Evolutionary conservation across 2,329 filamentous ascomycete species (phyloP).

Genomic region (Magnaporthiopsis rhizophila): DNA sequence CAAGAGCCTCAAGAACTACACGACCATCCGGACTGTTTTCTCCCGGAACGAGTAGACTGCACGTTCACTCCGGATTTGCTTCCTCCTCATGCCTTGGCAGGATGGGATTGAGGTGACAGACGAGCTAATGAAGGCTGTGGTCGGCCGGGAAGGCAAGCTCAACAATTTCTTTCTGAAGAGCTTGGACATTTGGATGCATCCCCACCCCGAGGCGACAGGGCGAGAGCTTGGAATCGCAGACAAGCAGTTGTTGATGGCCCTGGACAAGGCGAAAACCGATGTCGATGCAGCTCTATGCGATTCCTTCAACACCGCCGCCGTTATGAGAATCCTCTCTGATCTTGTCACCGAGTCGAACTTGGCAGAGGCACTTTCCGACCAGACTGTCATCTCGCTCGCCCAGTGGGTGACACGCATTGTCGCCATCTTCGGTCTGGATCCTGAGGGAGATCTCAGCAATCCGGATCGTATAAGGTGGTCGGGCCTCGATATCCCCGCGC

Average conservation of each 20-base stretch:
- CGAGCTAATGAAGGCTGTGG: conserved; percentile 50
- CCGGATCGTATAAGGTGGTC: conserved; percentile 50
- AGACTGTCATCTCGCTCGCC: conserved; percentile 30
- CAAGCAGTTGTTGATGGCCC: conserved; percentile 34
- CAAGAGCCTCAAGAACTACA: conserved; percentile 67
- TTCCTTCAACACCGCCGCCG: conserved; percentile 61
- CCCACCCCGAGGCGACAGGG: conserved; percentile 12
- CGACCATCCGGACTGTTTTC: conserved; percentile 59
- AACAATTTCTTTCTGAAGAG: conserved; percentile 36
- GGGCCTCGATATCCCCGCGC: conserved; percentile 53
- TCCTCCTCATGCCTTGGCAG: conserved; percentile 60
- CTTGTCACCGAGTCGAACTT: conserved; percentile 58
- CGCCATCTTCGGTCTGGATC: conserved; percentile 57
- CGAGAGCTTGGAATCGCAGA: conserved; percentile 18
- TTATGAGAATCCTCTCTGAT: conserved; percentile 53
- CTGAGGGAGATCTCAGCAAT: conserved; percentile 28
- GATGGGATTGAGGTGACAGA: conserved; percentile 64
- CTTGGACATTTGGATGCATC: conserved; percentile 14
- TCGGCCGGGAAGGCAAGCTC: conserved; percentile 57
- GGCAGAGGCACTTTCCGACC: conserved; percentile 16
- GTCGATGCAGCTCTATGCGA: conserved; percentile 55
- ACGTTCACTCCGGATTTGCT: conserved; percentile 57
- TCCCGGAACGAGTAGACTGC: conserved; percentile 56
- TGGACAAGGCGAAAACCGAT: conserved; percentile 46
- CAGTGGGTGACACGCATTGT: conserved; percentile 58